Base-by-base conservation (phyloP, 2,329 filamentous ascomycete species). In the Periconia sp. region DNA sequence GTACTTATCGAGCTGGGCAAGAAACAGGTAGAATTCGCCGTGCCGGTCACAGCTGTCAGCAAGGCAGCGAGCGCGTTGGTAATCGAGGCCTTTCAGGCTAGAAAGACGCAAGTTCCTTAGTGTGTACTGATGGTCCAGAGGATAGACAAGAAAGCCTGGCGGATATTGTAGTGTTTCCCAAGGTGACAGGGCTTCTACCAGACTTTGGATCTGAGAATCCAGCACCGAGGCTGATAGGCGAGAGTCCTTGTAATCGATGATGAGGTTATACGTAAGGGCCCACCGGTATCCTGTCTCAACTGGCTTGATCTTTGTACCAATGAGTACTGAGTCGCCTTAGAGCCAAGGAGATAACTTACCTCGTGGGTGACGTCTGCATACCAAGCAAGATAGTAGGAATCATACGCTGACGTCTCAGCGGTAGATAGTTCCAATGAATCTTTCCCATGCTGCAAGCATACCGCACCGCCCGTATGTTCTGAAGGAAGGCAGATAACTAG, bases 311-410 rank as follows among this genome's bases (percentile, higher is more conserved):
- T n/a, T n/a, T n/a, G n/a, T n/a, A n/a, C n/a, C n/a, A n/a, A n/a
- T n/a, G n/a, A n/a, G n/a, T n/a, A n/a, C n/a, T n/a, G n/a, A n/a
- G n/a, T n/a, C n/a, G n/a, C n/a, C n/a, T n/a, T n/a, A n/a, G n/a
- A n/a, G n/a, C n/a, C n/a, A n/a, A n/a, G n/a, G n/a, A n/a, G n/a
- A n/a, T n/a, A n/a, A n/a, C n/a, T n/a, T n/a, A n/a, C n/a, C n/a
- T 82, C 73, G 50, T 82, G 77, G 1, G 65, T 67, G 0, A 82
- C 77, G 42, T 82, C 78, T 0, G 77, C 74, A 55, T 79, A 82
- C 80, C 73, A 76, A 17, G 46, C 40, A n/a, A 46, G 23, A 8
- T 31, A 30, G 1, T 45, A 36, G n/a, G 53, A 19, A 15, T 46
- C 38, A 12, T 48, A 60, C 43, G 40, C 52, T 41, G 72, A 67